A percentile compares a stretch with the other conserved stretches of the same genome.
Conservation (phyloP, 2,329 filamentous ascomycete genomes). For the Aspergillus phoenicis region DNA sequence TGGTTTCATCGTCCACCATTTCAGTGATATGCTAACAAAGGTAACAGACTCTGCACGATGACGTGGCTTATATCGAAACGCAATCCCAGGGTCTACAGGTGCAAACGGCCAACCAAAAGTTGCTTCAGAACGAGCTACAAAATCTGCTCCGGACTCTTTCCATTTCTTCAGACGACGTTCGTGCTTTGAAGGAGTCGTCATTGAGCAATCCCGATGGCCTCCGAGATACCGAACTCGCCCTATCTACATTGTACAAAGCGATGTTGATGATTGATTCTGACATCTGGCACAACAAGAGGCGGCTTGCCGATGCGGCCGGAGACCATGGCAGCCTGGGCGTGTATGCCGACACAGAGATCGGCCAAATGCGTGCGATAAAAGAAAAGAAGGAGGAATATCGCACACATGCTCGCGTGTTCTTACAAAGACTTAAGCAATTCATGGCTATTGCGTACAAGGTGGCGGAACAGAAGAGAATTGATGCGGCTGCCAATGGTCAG, state of each 20-base stretch:
- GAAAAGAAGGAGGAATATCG: constrained; percentile 92
- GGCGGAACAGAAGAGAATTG: constrained; percentile 70
- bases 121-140: constrained; percentile 86
- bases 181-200: constrained; percentile 71
- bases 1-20: neutral
- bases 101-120: constrained; percentile 93
- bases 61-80: constrained; percentile 95
- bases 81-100: constrained; percentile 96
- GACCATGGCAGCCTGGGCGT: constrained; percentile 51
- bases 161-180: constrained; percentile 75
- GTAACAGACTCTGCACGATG: constrained; percentile 81
- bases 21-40: constrained; percentile 26
- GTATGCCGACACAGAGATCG: constrained; percentile 71
- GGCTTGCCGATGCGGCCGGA: constrained; percentile 48
- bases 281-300: constrained; percentile 60
- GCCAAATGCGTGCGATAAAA: constrained; percentile 88
- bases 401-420: constrained; percentile 72
- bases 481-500: constrained; percentile 54
- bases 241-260: constrained; percentile 84
- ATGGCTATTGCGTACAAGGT: constrained; percentile 79
- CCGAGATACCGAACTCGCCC: constrained; percentile 73
- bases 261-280: constrained; percentile 91
- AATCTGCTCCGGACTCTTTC: constrained; percentile 88
- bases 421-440: constrained; percentile 77
- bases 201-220: constrained; percentile 72